Evolutionary conservation across 139 green algal genomes (phyloP), one percentile per base, ranked within the genome.

Genomic region (Tetraselmis striata): DNA sequence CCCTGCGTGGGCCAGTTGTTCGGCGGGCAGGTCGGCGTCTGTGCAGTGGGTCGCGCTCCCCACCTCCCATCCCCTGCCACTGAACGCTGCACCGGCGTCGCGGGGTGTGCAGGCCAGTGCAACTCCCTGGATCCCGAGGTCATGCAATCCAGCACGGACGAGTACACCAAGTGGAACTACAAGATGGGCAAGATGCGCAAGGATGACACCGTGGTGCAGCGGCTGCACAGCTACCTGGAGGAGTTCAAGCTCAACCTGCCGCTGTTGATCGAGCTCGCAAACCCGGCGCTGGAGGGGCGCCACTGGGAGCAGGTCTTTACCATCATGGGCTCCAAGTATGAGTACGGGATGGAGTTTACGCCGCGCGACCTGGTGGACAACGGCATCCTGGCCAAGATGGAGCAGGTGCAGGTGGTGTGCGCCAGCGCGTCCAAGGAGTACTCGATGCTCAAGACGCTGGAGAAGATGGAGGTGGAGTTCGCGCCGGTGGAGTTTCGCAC

Each of bases 171-270:
- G 30, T 28, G 31, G 0, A 83, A 86, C 1, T 92, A 89, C 85
- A 89, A 86, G 80, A 87, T 94, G 84, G 75, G 75, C 24, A 91
- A 90, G 85, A 30, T 81, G 59, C 85, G 86, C 83, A 83, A 87
- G 30, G 90, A 94, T 28, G 90, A 94, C 81, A 27, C 22, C 22
- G 90, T 94, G 76, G 88, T 92, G 28, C 82, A 77, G 18, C 84
- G 90, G 81, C 76, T 87, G 29, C 89, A 90, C 74, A 84, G 90
- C 2, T n/a, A 81, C 27, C 86, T 89, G 2, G 85, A 89, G 2
- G 80, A 81, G 29, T 89, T 89, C 79, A 87, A 87, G 77, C 75
- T 80, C 28, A 78, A 82, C 82, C 26, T 85, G 78, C 85, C 85
- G 25, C 77, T 89, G 77, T 23, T 89, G 22, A 58, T 84, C 11